phyloP scores from a whole-genome alignment of 2,329 filamentous ascomycete genomes.

The Colletotrichum lini region DNA sequence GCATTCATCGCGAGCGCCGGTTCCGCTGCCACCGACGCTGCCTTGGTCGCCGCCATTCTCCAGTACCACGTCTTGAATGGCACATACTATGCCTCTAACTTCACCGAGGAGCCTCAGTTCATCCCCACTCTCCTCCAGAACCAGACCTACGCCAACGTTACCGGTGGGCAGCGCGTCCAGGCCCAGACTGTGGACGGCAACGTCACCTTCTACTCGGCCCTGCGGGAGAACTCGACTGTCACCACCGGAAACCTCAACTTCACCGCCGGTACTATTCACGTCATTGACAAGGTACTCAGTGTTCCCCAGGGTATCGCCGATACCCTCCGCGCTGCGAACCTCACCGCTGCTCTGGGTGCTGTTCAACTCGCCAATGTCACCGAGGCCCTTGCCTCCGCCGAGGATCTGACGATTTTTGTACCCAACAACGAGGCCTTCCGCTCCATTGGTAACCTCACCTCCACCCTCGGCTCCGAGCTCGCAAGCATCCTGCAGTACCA shows the following conservation, averaged over 20 bases:
- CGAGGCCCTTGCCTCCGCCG: slow-evolving; percentile 55
- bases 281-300: slow-evolving; percentile 63
- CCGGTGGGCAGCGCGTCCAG: slow-evolving; percentile 71
- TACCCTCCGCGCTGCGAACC: slow-evolving; percentile 58
- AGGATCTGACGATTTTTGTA: slow-evolving; percentile 75
- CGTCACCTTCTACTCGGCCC: slow-evolving; percentile 66
- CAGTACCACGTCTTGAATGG: slow-evolving; percentile 71
- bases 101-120: slow-evolving; percentile 51
- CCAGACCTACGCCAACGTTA: slow-evolving; percentile 68
- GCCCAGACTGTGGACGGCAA: slow-evolving; percentile 56
- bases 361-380: slow-evolving; percentile 60
- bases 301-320: slow-evolving; percentile 60
- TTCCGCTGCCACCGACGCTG: slow-evolving; percentile 41
- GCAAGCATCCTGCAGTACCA: slow-evolving; percentile 74
- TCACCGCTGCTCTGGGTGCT: slow-evolving; percentile 63
- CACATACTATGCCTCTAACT: slow-evolving; percentile 52
- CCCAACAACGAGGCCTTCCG: slow-evolving; percentile 74
- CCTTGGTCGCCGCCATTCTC: slow-evolving; percentile 58
- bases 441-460: slow-evolving; percentile 66
- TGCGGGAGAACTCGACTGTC: slow-evolving; percentile 64
- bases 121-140: slow-evolving; percentile 63
- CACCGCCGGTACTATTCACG: slow-evolving; percentile 68
- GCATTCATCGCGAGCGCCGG: slow-evolving; percentile 51
- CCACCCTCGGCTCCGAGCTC: slow-evolving; percentile 64
- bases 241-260: slow-evolving; percentile 66